These are phyloP conservation scores for Fusarium sp. DNA, from an alignment of 2,329 filamentous ascomycete genomes.

Conservation along the genomic window DNA sequence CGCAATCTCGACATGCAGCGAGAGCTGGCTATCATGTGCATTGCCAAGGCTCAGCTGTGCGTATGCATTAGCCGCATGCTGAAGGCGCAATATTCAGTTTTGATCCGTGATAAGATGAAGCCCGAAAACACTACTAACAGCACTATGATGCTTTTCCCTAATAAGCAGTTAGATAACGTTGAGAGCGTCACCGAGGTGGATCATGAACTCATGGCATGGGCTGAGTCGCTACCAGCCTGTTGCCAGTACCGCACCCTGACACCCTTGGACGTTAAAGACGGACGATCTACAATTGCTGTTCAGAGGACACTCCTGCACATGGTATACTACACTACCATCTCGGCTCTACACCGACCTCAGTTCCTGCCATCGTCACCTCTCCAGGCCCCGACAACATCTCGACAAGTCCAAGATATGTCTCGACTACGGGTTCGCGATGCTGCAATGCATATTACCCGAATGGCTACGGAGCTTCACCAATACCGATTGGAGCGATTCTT, in stretches of 20 bases:
- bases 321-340: slow-evolving; percentile 92
- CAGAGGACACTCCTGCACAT: slow-evolving; percentile 92
- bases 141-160: slow-evolving; percentile 91
- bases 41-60: slow-evolving; percentile 90
- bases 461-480: slow-evolving; percentile 80
- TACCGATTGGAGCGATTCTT: slow-evolving; percentile 81
- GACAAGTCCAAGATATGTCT: slow-evolving; percentile 84
- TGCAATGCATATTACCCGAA: slow-evolving; percentile 85
- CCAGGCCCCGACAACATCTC: slow-evolving; percentile 64
- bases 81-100: slow-evolving; percentile 89
- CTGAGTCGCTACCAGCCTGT: slow-evolving; percentile 74
- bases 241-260: slow-evolving; percentile 74
- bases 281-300: slow-evolving; percentile 70
- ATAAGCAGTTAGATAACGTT: slow-evolving; percentile 85
- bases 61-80: slow-evolving; percentile 91
- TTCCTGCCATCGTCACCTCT: slow-evolving; percentile 80
- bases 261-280: slow-evolving; percentile 67
- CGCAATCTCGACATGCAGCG: slow-evolving; percentile 79
- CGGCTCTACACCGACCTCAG: slow-evolving; percentile 89
- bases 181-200: slow-evolving; percentile 85
- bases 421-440: slow-evolving; percentile 85
- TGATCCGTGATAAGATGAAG: slow-evolving; percentile 84
- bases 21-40: slow-evolving; percentile 87
- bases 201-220: slow-evolving; percentile 81
- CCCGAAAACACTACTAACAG: slow-evolving; percentile 80